These are phyloP conservation scores for Saccharomycopsis schoenii DNA, from an alignment of 805 yeast genomes.

Conservation along the genomic window DNA sequence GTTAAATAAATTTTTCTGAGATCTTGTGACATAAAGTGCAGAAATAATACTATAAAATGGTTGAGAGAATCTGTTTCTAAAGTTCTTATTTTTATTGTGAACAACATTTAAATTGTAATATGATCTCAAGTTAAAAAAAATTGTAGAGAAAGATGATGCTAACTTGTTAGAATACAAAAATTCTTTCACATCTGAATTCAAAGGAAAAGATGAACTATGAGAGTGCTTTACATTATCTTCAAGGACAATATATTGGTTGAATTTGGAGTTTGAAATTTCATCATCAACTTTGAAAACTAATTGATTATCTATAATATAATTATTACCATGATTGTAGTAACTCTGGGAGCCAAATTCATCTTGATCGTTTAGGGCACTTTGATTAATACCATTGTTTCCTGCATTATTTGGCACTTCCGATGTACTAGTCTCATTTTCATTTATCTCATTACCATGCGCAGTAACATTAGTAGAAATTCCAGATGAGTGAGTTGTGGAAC, in stretches of 20 bases:
- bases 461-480: not conserved
- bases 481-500: not conserved
- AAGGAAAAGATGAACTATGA: conserved; percentile 6
- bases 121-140: conserved; percentile 31
- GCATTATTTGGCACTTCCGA: not conserved
- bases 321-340: not conserved
- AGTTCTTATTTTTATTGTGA: not conserved
- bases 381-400: not conserved
- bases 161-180: conserved; percentile 9
- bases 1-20: conserved; percentile 35
- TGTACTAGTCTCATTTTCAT: not conserved
- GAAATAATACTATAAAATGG: conserved; percentile 47
- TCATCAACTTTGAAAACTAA: conserved; percentile 4
- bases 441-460: not conserved
- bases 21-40: conserved; percentile 40
- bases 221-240: not conserved
- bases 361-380: not conserved
- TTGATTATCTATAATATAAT: not conserved
- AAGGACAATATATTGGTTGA: not conserved
- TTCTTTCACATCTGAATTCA: conserved; percentile 1
- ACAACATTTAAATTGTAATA: conserved; percentile 19
- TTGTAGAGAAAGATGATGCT: conserved; percentile 29
- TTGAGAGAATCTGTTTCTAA: conserved; percentile 23
- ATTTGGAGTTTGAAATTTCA: conserved; percentile 5
- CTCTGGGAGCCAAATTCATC: not conserved